Evolutionary conservation across 495 filamentous ascomycete species (phyloP), one percentile per base, ranked within the genome.

Genomic region (Annulohypoxylon stygium): DNA sequence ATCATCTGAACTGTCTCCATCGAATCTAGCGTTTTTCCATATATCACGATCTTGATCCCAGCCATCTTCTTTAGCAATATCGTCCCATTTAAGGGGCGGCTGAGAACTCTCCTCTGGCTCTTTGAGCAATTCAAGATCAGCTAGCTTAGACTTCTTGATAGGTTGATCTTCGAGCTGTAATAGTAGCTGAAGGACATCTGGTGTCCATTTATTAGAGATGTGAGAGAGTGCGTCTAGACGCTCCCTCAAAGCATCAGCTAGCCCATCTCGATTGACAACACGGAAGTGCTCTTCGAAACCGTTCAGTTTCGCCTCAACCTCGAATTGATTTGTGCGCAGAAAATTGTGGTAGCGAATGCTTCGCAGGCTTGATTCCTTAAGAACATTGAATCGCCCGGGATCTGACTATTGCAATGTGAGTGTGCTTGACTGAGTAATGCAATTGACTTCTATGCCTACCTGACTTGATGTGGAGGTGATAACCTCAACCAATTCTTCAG

Each of bases 231-330:
- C 87, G 10, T 85, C 81, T 25, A 95, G 80, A 23, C 93, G 90
- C 20, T 78, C 76, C 20, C 85, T 81, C 11, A 98, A 84, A 7
- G 92, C 93, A 70, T 93, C 90, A n/a, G 93, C 93, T 26, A 97
- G 80, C 14, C 90, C 88, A 77, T 97, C 94, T 65, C 90, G 87
- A 78, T 92, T 90, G 34, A 92, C 83, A 54, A 98, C 85, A 43
- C 88, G 87, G 78, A 97, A 97, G 74, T 95, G 95, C 80, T 99
- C 96, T 69, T 93, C 92, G 16, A 97, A 84, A 2, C 96, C 96
- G 23, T 91, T 88, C 4, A 97, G 86, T 37, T 87, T 89, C 16
- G 87, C 86, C 25, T 88, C 81, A 11, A 97, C 89, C 34, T 93
- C 93, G 78, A 98, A 99, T 75, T 97, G 95, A 81, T 98, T 96